Evolutionary conservation across 2,329 filamentous ascomycete genomes (phyloP).

Genomic region (Calonectria leucothoes): DNA sequence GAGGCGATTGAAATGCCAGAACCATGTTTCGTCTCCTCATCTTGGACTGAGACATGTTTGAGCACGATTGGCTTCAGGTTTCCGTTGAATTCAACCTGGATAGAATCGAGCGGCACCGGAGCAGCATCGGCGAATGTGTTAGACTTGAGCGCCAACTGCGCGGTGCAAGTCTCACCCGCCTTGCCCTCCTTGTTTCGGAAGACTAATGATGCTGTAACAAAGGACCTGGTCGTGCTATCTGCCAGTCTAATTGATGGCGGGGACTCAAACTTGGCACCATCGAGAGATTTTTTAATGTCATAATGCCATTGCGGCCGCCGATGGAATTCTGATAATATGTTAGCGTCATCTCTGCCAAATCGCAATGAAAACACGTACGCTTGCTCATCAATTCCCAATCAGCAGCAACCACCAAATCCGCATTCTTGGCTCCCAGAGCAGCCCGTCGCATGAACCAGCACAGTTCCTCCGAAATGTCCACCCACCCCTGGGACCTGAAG

Average conservation of each 20-base stretch:
- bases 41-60: slow-evolving; percentile 50
- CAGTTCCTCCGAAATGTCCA: slow-evolving; percentile 68
- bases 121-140: slow-evolving; percentile 64
- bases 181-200: slow-evolving; percentile 70
- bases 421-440: slow-evolving; percentile 63
- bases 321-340: slow-evolving; percentile 59
- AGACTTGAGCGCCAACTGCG: slow-evolving; percentile 69
- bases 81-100: slow-evolving; percentile 68
- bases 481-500: slow-evolving; percentile 71
- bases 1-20: slow-evolving; percentile 35
- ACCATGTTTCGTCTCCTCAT: not conserved
- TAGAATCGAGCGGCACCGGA: slow-evolving; percentile 62
- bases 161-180: slow-evolving; percentile 68
- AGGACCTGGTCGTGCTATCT: slow-evolving; percentile 64
- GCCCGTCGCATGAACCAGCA: slow-evolving; percentile 71
- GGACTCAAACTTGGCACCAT: slow-evolving; percentile 56
- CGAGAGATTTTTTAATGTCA: slow-evolving; percentile 67
- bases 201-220: slow-evolving; percentile 65
- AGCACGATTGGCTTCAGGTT: slow-evolving; percentile 67
- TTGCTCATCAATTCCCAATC: slow-evolving; percentile 74
- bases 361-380: slow-evolving; percentile 54
- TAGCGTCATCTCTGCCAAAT: slow-evolving; percentile 6
- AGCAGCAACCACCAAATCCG: slow-evolving; percentile 68
- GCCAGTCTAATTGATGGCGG: slow-evolving; percentile 64
- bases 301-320: slow-evolving; percentile 70